Percentiles rank a stretch among this genome's conserved stretches.
Evolutionary conservation across 352 stramenopile species (phyloP).

Genomic region (Nothophytophthora sp.): DNA sequence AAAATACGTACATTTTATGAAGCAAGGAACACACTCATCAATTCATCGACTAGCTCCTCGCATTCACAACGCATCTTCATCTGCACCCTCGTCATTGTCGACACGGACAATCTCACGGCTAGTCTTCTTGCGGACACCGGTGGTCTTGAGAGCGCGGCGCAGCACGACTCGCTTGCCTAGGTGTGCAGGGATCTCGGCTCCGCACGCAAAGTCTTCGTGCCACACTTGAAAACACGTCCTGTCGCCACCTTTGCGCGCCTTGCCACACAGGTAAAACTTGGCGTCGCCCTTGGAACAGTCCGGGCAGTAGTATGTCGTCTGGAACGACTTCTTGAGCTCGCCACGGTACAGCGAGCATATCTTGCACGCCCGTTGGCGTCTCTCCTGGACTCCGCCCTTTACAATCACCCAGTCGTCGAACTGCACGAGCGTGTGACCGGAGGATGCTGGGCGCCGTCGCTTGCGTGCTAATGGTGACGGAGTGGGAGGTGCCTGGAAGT

Average conservation of each 20-base stretch:
- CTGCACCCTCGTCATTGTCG: no score
- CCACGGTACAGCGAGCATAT: constrained; percentile 3
- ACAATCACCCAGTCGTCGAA: constrained; percentile 10
- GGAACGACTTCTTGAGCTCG: neutral
- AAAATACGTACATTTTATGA: no score
- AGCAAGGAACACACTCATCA: no score
- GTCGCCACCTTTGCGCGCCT: no score
- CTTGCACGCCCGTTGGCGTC: constrained; percentile 1
- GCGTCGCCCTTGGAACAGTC: no score
- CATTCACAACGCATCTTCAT: no score
- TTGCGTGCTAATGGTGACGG: neutral
- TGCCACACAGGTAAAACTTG: neutral
- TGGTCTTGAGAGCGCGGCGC: neutral
- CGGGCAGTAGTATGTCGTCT: constrained; percentile 6
- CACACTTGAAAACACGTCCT: constrained; percentile 4
- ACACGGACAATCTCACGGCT: no score
- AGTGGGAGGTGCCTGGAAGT: constrained; percentile 1
- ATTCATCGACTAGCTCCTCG: no score
- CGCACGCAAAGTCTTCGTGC: constrained; percentile 2
- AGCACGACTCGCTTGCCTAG: constrained; percentile 1
- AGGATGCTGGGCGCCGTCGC: neutral
- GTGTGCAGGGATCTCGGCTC: neutral
- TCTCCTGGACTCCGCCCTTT: constrained; percentile 4
- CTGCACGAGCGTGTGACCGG: constrained; percentile 1
- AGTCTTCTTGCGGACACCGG: neutral